A percentile compares a stretch with the other conserved stretches of the same genome.
These are phyloP conservation scores for Symbiodinium natans DNA, from an alignment of 73 alveolate genomes.

Conservation along the genomic window DNA sequence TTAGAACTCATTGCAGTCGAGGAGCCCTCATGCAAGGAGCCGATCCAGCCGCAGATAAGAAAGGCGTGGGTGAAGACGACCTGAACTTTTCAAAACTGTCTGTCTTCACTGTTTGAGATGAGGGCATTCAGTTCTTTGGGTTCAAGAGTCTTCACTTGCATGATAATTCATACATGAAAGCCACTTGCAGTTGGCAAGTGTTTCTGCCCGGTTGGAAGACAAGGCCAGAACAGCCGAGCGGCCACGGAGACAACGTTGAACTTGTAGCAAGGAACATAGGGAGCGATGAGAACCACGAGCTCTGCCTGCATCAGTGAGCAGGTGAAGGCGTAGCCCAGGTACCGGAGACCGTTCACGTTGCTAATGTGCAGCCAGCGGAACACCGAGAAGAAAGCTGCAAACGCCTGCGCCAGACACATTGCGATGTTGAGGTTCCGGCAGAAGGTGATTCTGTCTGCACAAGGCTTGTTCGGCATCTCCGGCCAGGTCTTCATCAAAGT, in stretches of 20 bases:
- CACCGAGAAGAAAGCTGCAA: conserved; percentile 52
- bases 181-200: too few species aligned
- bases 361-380: conserved; percentile 65
- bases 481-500: background rate
- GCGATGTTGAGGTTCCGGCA: conserved; percentile 42
- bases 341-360: conserved; percentile 65
- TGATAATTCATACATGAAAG: too few species aligned
- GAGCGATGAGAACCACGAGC: conserved; percentile 48
- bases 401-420: conserved; percentile 44
- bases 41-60: background rate
- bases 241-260: conserved; percentile 7
- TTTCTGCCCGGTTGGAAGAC: too few species aligned
- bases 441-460: background rate
- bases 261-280: conserved; percentile 63
- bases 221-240: too few species aligned
- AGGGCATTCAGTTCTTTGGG: too few species aligned
- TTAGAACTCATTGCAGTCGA: too few species aligned
- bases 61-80: background rate
- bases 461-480: background rate
- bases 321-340: conserved; percentile 64
- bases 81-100: too few species aligned
- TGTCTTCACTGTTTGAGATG: too few species aligned
- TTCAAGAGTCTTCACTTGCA: too few species aligned
- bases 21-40: background rate
- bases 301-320: conserved; percentile 76